Base-by-base conservation (phyloP, 176 grass and related monocot species). In the Triticum aestivum region DNA sequence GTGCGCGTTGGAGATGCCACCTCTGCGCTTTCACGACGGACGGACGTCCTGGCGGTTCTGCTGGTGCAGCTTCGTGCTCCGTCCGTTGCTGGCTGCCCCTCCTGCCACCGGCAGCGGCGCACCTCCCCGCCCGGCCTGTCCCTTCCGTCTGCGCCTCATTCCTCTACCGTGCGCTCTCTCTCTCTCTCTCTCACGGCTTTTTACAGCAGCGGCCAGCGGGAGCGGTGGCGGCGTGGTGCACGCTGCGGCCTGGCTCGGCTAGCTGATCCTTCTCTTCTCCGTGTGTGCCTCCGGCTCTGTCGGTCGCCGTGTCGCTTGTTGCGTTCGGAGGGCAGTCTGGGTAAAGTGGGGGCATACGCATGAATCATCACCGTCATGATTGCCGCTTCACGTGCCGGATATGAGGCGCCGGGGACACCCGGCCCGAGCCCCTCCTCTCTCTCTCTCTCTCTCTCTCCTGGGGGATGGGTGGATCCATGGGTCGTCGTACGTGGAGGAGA, bases 381-480 rank as follows among this genome's bases (percentile, higher is more conserved):
- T 54, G 73, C 45, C 26, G 73, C 73, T 76, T 76, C 73, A 76
- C 73, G 73, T 76, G 73, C 73, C 45, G 29, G 45, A 76, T 76
- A 76, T 15, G 73, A 76, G 27, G 39, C 30, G 65, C 29, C 18
- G 30, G 65, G 30, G 65, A 68, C 54, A 21, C 18, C 5, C 51
- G 15, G 2, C 45, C 45, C 45, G 8, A 9, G 1, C 45, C 45
- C 3, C 59, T 61, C 59, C 41, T 44, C 42, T 11, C 49, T 5
- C 34, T 35, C 32, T 32, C 32, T 32, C 32, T 32, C 37, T 38
- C 37, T 38, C 51, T 58, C 54, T 62, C 59, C 59, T 67, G 63
- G 63, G 61, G 26, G 8, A 62, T 26, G n/a, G 9, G 9, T 41
- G 39, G 39, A 41, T 41, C 39, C 33, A 34, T 34, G 33, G 33